Evolutionary conservation across 768 basidiomycete species (phyloP).

Genomic region (Rhizopogon salebrosus): DNA sequence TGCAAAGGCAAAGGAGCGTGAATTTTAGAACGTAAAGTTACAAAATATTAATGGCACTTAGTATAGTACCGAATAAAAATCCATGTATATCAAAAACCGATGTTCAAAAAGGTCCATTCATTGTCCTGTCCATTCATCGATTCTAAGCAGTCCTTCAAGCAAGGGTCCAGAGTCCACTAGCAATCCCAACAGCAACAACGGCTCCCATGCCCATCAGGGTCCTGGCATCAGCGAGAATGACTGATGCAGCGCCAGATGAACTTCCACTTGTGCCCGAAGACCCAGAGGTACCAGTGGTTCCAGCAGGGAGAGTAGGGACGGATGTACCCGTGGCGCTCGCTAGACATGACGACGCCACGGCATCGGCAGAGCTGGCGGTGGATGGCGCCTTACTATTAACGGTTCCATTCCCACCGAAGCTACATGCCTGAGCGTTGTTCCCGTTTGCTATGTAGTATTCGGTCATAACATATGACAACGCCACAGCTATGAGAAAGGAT

Average conservation of each 20-base stretch:
- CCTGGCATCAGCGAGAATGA: constrained; percentile 24
- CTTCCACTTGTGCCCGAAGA: constrained; percentile 19
- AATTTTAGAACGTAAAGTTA: neutral
- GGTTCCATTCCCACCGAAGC: constrained; percentile 82
- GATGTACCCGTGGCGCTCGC: constrained; percentile 59
- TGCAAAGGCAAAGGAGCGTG: neutral
- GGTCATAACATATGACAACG: constrained; percentile 81
- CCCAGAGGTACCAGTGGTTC: constrained; percentile 15
- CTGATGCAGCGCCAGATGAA: constrained; percentile 18
- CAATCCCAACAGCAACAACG: constrained; percentile 31
- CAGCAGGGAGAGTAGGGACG: constrained; percentile 48
- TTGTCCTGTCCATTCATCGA: neutral
- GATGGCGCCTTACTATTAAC: constrained; percentile 55
- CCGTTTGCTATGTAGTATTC: constrained; percentile 65
- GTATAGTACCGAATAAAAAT: neutral
- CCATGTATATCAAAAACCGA: neutral
- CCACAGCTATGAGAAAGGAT: constrained; percentile 45
- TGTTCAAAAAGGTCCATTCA: constrained; percentile 5
- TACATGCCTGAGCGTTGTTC: constrained; percentile 59
- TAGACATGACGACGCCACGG: constrained; percentile 64
- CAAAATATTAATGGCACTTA: neutral
- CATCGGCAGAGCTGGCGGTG: constrained; percentile 39
- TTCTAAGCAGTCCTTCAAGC: constrained; percentile 21
- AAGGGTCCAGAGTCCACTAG: constrained; percentile 41
- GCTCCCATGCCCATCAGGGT: constrained; percentile 32